Evolutionary conservation across 768 basidiomycete species (phyloP), one percentile per base, ranked within the genome.

Genomic region (Sporobolomyces pararoseus): DNA sequence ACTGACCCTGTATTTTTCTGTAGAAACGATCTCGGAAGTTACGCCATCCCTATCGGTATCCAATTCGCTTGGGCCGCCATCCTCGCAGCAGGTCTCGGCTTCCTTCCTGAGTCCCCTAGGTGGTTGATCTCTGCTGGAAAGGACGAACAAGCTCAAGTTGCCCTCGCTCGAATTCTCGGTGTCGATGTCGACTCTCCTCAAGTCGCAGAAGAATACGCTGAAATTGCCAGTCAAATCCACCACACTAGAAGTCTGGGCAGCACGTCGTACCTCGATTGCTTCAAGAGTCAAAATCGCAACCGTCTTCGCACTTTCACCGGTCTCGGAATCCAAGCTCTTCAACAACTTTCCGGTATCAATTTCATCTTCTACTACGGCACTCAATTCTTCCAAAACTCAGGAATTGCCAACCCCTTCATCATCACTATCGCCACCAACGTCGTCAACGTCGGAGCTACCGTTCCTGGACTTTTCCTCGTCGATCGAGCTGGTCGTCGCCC

Each of bases 301-400:
- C 76, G 83, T 49, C 84, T 87, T 77, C 86, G 89, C 65, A 90
- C 88, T 27, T 81, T 87, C 77, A 86, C 88, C 25, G 91, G 91
- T 75, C 88, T 89, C 76, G 85, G 85, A 78, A 75, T 92, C 72
- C 90, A 93, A 76, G 84, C 82, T 59, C 83, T 83, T 82, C 88
- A 89, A 79, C 88, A 90, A 79, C 84, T 89, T 77, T 46, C 55
- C 10, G 76, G 88, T 75, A 86, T 88, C 82, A 89, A 88, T 83
- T 86, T 86, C 78, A 86, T 86, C 79, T 87, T 88, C 66, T 76
- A 76, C 71, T 70, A 70, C 34, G 63, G 39, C 21, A 68, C 52
- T 27, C 23, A n/a, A 13, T 61, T 61, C 59, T 61, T 71, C 66
- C 7, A 62, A 39, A 53, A 52, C 59, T 37, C 52, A 0, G 71